These are phyloP conservation scores for Smittium mucronatum DNA, from an alignment of 371 early-diverging fungal genomes.

Conservation along the genomic window DNA sequence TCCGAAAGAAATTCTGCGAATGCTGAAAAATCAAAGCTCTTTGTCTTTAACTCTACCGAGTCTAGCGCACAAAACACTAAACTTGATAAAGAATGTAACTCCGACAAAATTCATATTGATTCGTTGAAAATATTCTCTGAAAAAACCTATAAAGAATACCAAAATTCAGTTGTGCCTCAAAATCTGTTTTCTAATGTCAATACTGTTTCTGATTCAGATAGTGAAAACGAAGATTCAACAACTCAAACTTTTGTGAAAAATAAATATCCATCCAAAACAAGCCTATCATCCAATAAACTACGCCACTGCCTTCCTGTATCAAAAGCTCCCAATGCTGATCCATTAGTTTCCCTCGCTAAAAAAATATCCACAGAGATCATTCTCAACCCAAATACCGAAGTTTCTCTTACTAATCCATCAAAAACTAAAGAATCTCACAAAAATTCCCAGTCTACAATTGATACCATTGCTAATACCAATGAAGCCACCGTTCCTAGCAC, in stretches of 20 bases:
- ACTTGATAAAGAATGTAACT: too few relatives aligned
- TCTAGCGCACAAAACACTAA: too few relatives aligned
- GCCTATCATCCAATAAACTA: neutral
- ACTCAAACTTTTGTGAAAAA: too few relatives aligned
- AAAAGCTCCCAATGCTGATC: neutral
- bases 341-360: neutral
- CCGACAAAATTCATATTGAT: too few relatives aligned
- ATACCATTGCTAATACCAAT: neutral
- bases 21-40: too few relatives aligned
- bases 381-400: neutral
- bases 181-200: neutral
- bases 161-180: too few relatives aligned
- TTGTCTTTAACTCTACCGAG: too few relatives aligned
- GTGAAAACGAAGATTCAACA: neutral
- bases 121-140: too few relatives aligned
- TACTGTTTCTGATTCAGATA: neutral
- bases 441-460: too few relatives aligned
- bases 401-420: neutral
- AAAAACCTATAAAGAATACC: too few relatives aligned
- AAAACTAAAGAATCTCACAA: neutral
- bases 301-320: neutral
- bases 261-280: neutral
- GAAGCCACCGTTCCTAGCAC: neutral
- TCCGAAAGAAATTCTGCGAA: too few relatives aligned
- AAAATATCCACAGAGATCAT: neutral